A percentile compares a stretch with the other conserved stretches of the same genome.
phyloP scores from a whole-genome alignment of 768 basidiomycete species.

The Grammothele lineata region DNA sequence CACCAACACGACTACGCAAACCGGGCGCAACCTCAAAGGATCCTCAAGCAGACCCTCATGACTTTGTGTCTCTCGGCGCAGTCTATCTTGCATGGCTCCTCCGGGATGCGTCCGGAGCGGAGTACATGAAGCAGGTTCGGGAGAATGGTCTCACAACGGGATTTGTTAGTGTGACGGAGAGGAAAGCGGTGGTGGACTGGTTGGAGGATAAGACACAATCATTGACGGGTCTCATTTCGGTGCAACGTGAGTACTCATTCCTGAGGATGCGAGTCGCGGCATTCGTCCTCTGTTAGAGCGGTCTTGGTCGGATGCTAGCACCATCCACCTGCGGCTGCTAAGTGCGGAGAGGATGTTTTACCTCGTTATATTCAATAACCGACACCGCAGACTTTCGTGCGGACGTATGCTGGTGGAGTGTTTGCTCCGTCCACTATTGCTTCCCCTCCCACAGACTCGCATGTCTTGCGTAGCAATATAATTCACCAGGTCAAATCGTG shows the following conservation, averaged over 20 bases:
- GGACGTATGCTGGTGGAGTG: too few species aligned
- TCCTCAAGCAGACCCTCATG: conserved; percentile 35
- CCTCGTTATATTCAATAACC: too few species aligned
- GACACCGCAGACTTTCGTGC: too few species aligned
- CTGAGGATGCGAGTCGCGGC: too few species aligned
- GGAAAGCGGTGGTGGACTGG: conserved; percentile 85
- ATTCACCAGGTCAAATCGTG: too few species aligned
- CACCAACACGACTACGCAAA: conserved; percentile 75
- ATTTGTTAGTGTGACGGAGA: conserved; percentile 83
- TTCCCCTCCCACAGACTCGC: too few species aligned
- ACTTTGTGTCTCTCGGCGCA: conserved; percentile 77
- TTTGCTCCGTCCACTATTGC: too few species aligned
- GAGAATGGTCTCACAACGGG: conserved; percentile 69
- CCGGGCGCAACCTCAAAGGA: conserved; percentile 43
- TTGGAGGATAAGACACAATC: conserved; percentile 51
- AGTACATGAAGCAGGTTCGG: conserved; percentile 85
- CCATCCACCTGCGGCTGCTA: too few species aligned
- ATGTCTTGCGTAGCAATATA: too few species aligned
- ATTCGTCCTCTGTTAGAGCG: too few species aligned
- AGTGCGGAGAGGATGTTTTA: too few species aligned
- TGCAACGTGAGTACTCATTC: conserved; percentile 4
- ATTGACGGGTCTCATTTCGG: conserved; percentile 8
- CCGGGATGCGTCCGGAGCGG: conserved; percentile 67
- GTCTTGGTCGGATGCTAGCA: too few species aligned
- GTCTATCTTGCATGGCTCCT: conserved; percentile 83